A percentile compares a stretch with the other conserved stretches of the same genome.
phyloP scores from a whole-genome alignment of 2,329 filamentous ascomycete genomes.

The Cryphonectria naterciae region DNA sequence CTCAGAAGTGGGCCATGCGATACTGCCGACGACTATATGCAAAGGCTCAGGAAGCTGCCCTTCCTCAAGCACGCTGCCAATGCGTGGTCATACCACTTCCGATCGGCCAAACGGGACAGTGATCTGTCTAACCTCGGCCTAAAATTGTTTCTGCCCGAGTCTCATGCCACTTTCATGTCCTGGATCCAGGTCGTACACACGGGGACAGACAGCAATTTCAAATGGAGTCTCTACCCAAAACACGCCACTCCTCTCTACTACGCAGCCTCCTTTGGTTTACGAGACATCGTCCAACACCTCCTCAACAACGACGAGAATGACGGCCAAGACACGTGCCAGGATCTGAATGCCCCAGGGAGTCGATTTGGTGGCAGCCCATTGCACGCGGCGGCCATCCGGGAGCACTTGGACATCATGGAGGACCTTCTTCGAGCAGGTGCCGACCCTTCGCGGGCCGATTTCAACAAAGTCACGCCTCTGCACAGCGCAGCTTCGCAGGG shows the following conservation, averaged over 20 bases:
- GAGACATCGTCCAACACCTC: neutral
- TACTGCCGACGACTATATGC: constrained; percentile 14
- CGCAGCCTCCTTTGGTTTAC: constrained; percentile 15
- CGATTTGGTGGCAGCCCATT: neutral
- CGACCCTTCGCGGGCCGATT: constrained; percentile 5
- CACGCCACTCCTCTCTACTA: constrained; percentile 20
- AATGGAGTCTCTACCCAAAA: constrained; percentile 18
- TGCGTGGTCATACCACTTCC: constrained; percentile 15
- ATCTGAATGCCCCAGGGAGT: neutral
- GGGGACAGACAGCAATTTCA: constrained; percentile 12
- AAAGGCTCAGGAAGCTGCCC: constrained; percentile 10
- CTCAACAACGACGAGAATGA: neutral
- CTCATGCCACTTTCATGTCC: constrained; percentile 13
- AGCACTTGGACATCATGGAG: neutral
- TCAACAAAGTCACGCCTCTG: constrained; percentile 5
- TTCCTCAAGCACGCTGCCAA: constrained; percentile 16
- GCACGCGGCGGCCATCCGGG: neutral
- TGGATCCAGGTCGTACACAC: constrained; percentile 19
- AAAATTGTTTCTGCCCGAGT: constrained; percentile 11
- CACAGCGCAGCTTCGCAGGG: constrained; percentile 8
- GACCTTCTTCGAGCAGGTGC: constrained; percentile 8
- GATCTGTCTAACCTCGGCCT: no score
- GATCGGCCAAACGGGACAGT: neutral
- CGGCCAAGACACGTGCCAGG: neutral
- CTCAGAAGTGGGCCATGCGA: constrained; percentile 10